Evolutionary conservation across 2,329 filamentous ascomycete genomes (phyloP), one percentile per base, ranked within the genome.

Genomic region (Alternaria viburni): DNA sequence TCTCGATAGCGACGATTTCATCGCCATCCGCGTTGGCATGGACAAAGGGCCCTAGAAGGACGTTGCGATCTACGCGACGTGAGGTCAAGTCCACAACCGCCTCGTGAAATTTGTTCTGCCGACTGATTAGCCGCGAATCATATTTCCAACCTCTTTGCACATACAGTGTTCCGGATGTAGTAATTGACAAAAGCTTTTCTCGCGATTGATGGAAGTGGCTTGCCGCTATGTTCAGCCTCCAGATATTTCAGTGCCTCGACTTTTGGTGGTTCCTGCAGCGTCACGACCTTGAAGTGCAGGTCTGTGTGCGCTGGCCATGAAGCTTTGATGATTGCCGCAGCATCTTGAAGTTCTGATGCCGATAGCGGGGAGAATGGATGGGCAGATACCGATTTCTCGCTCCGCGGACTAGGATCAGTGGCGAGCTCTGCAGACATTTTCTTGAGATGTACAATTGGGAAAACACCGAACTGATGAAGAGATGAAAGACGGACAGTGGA

Each of bases 271-370:
- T 91, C 89, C 55, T 89, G 85, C 4, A 91, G 82, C 21, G 88
- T 91, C 54, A 93, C 86, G 69, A 86, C 86, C 80, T 92, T 92
- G 83, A 88, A 89, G 55, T 89, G 86, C 46, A 90, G 74, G 28
- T 86, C 81, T 3, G 84, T 86, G 23, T 83, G 81, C 12, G 80
- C 78, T 0, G 88, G 88, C 86, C 88, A 90, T 59, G 83, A 80
- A 50, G 77, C 75, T 61, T 79, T 83, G 65, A 90, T 80, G 30
- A 89, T 77, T 2, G 76, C 69, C 7, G 85, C 81, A 26, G 84
- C 83, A 47, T 82, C 78, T 13, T 80, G 80, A 65, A 91, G 89
- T 75, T 91, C 89, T 21, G 79, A 72, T n/a, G 82, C 82, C 26
- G 83, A 85, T 45, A 90, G 80, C 32, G 88, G 88, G 6, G 87